phyloP scores from a whole-genome alignment of 331 rosid genomes.

The Arachis monticola region DNA sequence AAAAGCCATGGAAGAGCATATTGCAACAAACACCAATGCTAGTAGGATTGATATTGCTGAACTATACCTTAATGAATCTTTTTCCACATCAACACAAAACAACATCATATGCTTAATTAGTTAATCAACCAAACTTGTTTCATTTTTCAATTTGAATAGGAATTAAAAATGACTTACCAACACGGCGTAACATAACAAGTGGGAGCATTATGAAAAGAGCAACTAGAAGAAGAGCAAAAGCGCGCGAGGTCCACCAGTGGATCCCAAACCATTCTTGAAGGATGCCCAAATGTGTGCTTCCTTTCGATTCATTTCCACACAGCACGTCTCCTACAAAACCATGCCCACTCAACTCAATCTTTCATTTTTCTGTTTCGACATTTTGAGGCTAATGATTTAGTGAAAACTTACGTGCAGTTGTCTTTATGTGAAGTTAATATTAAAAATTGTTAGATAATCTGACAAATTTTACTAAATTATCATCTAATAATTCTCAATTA shows the following conservation, averaged over 20 bases:
- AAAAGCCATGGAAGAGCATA: conserved; percentile 79
- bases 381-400: too few species aligned
- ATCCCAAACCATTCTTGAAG: conserved; percentile 83
- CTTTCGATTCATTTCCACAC: conserved; percentile 60
- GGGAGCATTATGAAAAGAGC: conserved; percentile 68
- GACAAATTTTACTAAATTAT: too few species aligned
- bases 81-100: not conserved
- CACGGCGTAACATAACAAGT: conserved; percentile 65
- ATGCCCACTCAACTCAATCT: too few species aligned
- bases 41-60: conserved; percentile 74
- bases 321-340: conserved; percentile 65
- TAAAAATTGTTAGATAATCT: too few species aligned
- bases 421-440: too few species aligned
- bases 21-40: conserved; percentile 74
- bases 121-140: not conserved
- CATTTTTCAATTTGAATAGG: not conserved
- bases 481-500: too few species aligned
- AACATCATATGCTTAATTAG: not conserved
- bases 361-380: too few species aligned
- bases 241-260: conserved; percentile 90
- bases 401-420: too few species aligned
- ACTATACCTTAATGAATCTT: conserved; percentile 81
- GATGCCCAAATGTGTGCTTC: conserved; percentile 66
- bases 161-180: conserved; percentile 49
- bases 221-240: conserved; percentile 58